Base-by-base conservation (phyloP, 768 basidiomycete species). In the Royoungia palumana region DNA sequence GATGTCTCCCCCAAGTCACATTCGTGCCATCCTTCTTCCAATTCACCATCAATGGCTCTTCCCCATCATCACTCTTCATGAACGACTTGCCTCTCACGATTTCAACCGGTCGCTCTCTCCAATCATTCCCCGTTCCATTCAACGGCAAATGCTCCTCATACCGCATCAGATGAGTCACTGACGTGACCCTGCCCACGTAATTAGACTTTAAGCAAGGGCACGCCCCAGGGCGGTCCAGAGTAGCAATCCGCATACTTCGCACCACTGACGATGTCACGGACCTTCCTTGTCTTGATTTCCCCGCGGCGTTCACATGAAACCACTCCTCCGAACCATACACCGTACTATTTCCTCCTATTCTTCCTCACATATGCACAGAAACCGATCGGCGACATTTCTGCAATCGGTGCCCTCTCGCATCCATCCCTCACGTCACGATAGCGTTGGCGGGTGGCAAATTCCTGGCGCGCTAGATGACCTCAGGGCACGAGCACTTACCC, bases 191-290 rank as follows among this genome's bases (percentile, higher is more conserved):
- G 41, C 35, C 45, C 54, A 67, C 66, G 66, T 67, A 67, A 67
- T 67, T 68, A 67, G 67, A 60, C 66, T 67, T 67, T 68, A 69
- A 60, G 58, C 66, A 69, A 67, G 27, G 44, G 49, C 64, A 68
- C 48, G 66, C 64, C 47, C 36, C 48, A 55, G 47, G 60, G 56
- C 49, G 57, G 56, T 44, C 49, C 58, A 28, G 28, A 28, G 28
- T 45, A 41, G 59, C 25, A 59, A 34, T 56, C 48, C 50, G 35
- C 47, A 22, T 46, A 24, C 59, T 54, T 63, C 49, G 42, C 53
- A 53, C 11, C 27, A 24, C 48, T 12, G 41, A 50, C 50, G 44
- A 27, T 42, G 43, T 53, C 53, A 66, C 64, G 64, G 62, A 58
- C 47, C 63, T 53, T 57, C 44, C 49, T 25, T 46, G 45, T 44